Conservation (phyloP, 208 protist species). For the Acanthamoeba healyi region DNA sequence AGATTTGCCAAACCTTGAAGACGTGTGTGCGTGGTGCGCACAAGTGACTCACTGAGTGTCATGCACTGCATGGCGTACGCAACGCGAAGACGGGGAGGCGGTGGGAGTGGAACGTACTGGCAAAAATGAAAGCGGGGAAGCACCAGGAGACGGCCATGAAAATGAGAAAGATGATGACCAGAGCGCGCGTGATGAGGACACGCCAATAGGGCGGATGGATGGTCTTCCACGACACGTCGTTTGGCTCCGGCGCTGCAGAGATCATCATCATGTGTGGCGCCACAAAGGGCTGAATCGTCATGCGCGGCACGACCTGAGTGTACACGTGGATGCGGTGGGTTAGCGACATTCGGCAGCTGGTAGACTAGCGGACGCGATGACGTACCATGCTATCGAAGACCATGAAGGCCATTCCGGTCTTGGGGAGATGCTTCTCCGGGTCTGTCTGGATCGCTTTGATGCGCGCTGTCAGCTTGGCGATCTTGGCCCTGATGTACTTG, state of each 20-base stretch:
- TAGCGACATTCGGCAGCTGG: no score
- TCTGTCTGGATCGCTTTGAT: neutral
- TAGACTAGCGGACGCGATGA: no score
- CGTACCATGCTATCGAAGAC: slow-evolving; percentile 55
- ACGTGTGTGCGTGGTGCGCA: neutral
- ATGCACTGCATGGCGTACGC: no score
- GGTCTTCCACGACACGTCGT: slow-evolving; percentile 63
- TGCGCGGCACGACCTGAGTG: slow-evolving; percentile 40
- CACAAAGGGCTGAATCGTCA: slow-evolving; percentile 65
- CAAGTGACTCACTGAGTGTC: no score
- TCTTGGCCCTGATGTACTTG: neutral
- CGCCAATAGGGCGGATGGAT: slow-evolving; percentile 26
- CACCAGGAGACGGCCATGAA: slow-evolving; percentile 7
- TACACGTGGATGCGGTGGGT: no score
- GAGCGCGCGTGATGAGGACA: neutral
- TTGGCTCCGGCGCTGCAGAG: slow-evolving; percentile 14
- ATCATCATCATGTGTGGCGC: slow-evolving; percentile 29
- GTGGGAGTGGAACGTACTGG: neutral
- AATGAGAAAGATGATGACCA: slow-evolving; percentile 11
- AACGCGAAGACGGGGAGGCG: no score
- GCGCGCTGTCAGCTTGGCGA: neutral
- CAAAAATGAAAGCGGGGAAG: slow-evolving; percentile 36
- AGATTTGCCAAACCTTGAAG: slow-evolving; percentile 26
- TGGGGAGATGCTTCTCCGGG: slow-evolving; percentile 21
- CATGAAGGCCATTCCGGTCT: slow-evolving; percentile 33